phyloP scores from a whole-genome alignment of 257 asterid species.

The Avicennia marina region DNA sequence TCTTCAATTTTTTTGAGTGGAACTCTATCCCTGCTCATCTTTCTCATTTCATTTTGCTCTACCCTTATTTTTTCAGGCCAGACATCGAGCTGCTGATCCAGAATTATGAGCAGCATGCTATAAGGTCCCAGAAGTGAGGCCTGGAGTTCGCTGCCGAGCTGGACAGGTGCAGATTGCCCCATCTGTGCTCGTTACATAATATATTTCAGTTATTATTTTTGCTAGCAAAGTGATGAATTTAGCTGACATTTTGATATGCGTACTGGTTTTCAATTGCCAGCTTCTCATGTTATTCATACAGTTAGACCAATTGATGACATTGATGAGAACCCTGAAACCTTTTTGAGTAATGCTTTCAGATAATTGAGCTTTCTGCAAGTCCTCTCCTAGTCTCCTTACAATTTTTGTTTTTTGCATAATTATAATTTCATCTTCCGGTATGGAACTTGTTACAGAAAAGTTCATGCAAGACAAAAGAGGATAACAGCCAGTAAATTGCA shows the following conservation, averaged over 20 bases:
- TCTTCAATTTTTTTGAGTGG: conserved; percentile 1
- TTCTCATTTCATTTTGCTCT: conserved; percentile 7
- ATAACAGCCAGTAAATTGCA: conserved; percentile 71
- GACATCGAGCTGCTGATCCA: conserved; percentile 96
- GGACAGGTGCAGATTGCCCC: conserved; percentile 96
- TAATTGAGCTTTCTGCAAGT: conserved; percentile 20
- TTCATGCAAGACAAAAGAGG: conserved; percentile 63
- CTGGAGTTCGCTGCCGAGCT: conserved; percentile 87
- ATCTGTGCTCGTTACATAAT: conserved; percentile 39
- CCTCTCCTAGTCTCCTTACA: not conserved
- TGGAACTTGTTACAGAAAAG: conserved; percentile 60
- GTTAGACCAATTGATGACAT: conserved; percentile 81
- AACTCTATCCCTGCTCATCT: not conserved
- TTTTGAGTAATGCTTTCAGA: conserved; percentile 77
- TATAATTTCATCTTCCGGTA: conserved; percentile 9
- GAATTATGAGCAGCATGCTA: conserved; percentile 74
- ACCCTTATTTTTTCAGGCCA: conserved; percentile 1
- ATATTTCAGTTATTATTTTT: too few species aligned
- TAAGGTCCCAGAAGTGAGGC: conserved; percentile 66
- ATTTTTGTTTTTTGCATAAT: not conserved
- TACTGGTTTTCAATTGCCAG: conserved; percentile 87
- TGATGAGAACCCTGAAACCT: conserved; percentile 52
- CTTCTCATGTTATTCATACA: conserved; percentile 89
- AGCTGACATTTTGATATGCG: conserved; percentile 25
- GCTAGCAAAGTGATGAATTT: conserved; percentile 11